phyloP scores from a whole-genome alignment of 257 asterid species.

The Paraleonurus japonicus region DNA sequence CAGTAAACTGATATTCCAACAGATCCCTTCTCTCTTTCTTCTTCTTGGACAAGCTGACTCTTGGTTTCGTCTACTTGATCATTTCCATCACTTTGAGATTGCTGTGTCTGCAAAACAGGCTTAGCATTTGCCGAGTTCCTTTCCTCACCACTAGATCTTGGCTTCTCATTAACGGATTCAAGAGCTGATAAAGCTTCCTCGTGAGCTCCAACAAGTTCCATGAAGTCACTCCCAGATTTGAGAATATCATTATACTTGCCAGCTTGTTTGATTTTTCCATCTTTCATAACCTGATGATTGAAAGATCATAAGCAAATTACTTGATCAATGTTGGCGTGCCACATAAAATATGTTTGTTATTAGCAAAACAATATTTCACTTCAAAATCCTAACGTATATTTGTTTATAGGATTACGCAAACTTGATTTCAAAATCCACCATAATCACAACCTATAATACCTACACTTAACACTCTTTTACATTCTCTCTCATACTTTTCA shows the following conservation, averaged over 20 bases:
- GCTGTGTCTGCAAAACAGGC: constrained; percentile 35
- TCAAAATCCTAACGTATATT: too few relatives aligned
- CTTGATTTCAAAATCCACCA: too few relatives aligned
- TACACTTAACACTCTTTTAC: too few relatives aligned
- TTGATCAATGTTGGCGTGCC: background rate
- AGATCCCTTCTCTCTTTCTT: constrained; percentile 86
- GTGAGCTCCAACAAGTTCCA: constrained; percentile 92
- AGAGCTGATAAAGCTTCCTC: constrained; percentile 71
- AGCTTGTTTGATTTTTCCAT: constrained; percentile 68
- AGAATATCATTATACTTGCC: constrained; percentile 80
- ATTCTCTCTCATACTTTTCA: too few relatives aligned
- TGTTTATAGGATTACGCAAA: too few relatives aligned
- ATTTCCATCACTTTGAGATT: constrained; percentile 31
- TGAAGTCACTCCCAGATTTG: constrained; percentile 62
- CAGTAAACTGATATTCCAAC: constrained; percentile 75
- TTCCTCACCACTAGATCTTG: constrained; percentile 28
- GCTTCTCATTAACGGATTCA: constrained; percentile 41
- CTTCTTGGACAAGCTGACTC: constrained; percentile 85
- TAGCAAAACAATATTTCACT: background rate
- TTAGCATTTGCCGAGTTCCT: constrained; percentile 24
- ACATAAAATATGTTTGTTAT: too few relatives aligned
- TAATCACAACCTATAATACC: too few relatives aligned
- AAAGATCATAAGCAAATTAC: background rate
- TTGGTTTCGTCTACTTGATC: constrained; percentile 39
- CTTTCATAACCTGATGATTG: constrained; percentile 71